Conservation (phyloP, 2,329 filamentous ascomycete genomes). For the Stemphylium beticola region DNA sequence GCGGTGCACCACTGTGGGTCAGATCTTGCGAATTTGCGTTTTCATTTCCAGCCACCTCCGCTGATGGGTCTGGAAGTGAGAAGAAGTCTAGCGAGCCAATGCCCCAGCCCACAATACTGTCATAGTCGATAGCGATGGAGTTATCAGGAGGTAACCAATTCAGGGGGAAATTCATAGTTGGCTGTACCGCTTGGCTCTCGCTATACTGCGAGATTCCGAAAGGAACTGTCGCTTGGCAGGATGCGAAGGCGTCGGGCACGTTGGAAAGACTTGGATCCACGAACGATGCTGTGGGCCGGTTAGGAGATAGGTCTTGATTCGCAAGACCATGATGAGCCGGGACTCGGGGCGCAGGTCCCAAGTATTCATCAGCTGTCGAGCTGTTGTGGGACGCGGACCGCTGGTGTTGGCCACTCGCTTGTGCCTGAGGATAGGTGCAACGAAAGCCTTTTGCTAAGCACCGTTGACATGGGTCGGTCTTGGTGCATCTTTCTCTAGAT, state of each 20-base stretch:
- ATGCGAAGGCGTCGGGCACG: neutral
- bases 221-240: neutral
- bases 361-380: neutral
- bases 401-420: neutral
- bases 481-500: conserved; percentile 13
- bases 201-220: neutral
- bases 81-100: conserved; percentile 10
- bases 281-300: neutral
- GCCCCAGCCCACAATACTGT: conserved; percentile 13
- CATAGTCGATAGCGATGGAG: conserved; percentile 14
- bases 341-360: neutral
- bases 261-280: neutral
- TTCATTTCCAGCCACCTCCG: neutral
- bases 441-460: conserved; percentile 9
- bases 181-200: neutral
- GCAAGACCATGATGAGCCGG: neutral
- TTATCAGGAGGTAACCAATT: conserved; percentile 16
- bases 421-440: conserved; percentile 10
- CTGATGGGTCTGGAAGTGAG: neutral
- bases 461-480: conserved; percentile 9
- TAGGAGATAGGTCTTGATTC: neutral
- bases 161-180: conserved; percentile 8
- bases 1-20: neutral
- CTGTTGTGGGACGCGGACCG: neutral
- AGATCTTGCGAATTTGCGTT: neutral